These are phyloP conservation scores for Populus ilicifolia DNA, from an alignment of 345 rosid species.

Conservation along the genomic window DNA sequence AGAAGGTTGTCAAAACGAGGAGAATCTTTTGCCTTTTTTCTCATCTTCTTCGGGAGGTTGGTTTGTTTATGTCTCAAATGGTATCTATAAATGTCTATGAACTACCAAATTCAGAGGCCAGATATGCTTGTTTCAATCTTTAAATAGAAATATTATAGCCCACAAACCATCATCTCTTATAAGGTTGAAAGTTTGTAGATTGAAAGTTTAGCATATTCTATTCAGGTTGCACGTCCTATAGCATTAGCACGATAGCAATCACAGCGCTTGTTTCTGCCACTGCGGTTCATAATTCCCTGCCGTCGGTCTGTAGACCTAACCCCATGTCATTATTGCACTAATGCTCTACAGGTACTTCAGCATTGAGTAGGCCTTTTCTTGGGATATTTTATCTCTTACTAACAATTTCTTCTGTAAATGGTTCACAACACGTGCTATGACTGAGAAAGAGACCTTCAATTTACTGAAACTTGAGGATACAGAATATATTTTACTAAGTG, in stretches of 20 bases:
- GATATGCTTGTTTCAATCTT: not conserved
- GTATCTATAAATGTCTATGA: not conserved
- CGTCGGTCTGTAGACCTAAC: not conserved
- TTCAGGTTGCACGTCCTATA: too few relatives aligned
- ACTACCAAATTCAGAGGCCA: not conserved
- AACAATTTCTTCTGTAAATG: not conserved
- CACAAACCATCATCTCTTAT: too few relatives aligned
- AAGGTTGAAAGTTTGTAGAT: too few relatives aligned
- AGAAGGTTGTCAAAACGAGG: not conserved
- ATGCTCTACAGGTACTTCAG: not conserved
- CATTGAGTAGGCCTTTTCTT: not conserved
- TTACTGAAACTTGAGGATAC: not conserved
- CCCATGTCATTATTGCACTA: not conserved
- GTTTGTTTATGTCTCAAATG: not conserved
- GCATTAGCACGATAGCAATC: too few relatives aligned
- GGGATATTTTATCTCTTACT: not conserved
- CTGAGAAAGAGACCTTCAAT: not conserved
- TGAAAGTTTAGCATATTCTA: too few relatives aligned
- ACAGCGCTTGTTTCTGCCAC: too few relatives aligned
- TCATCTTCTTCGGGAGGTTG: not conserved
- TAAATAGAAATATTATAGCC: not conserved
- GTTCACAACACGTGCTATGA: not conserved
- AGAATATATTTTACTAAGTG: not conserved
- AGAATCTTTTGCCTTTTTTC: not conserved
- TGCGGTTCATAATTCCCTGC: too few relatives aligned